These are phyloP conservation scores for Asterionellopsis glacialis DNA, from an alignment of 108 stramenopile genomes.

Conservation along the genomic window DNA sequence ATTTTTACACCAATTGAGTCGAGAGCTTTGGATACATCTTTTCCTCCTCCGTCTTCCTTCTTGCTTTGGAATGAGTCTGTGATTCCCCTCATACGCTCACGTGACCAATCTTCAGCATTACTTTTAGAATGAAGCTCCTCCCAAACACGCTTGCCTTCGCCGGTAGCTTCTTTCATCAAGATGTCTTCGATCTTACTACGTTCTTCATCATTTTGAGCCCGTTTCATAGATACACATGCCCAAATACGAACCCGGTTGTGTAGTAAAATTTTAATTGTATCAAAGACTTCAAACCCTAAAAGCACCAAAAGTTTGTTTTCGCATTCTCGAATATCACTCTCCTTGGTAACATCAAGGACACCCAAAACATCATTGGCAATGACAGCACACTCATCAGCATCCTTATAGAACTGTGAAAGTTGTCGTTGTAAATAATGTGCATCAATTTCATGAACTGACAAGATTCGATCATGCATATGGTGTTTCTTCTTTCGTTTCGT, in stretches of 20 bases:
- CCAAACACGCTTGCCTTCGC: conserved; percentile 81
- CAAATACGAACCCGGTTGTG: conserved; percentile 85
- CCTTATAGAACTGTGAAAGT: conserved; percentile 78
- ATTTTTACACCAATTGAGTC: conserved; percentile 62
- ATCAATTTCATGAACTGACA: conserved; percentile 94
- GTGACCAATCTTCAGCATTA: conserved; percentile 76
- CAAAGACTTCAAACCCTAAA: conserved; percentile 94
- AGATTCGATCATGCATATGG: conserved; percentile 44
- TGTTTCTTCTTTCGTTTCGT: conserved; percentile 36
- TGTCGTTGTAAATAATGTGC: conserved; percentile 93
- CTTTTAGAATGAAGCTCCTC: conserved; percentile 77
- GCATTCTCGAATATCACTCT: conserved; percentile 79
- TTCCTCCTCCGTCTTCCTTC: conserved; percentile 16
- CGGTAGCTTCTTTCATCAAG: conserved; percentile 68
- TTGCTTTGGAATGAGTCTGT: conserved; percentile 52
- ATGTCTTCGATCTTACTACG: conserved; percentile 75
- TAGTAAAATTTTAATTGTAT: conserved; percentile 90
- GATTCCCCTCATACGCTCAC: conserved; percentile 68
- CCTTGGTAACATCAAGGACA: conserved; percentile 54
- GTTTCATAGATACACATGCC: conserved; percentile 92
- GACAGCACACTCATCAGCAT: conserved; percentile 81
- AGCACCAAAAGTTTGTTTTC: conserved; percentile 94
- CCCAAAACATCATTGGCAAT: conserved; percentile 82
- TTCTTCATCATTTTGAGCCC: conserved; percentile 83
- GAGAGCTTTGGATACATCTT: conserved; percentile 52